phyloP scores from a whole-genome alignment of 768 basidiomycete species.

The Panus rudis region DNA sequence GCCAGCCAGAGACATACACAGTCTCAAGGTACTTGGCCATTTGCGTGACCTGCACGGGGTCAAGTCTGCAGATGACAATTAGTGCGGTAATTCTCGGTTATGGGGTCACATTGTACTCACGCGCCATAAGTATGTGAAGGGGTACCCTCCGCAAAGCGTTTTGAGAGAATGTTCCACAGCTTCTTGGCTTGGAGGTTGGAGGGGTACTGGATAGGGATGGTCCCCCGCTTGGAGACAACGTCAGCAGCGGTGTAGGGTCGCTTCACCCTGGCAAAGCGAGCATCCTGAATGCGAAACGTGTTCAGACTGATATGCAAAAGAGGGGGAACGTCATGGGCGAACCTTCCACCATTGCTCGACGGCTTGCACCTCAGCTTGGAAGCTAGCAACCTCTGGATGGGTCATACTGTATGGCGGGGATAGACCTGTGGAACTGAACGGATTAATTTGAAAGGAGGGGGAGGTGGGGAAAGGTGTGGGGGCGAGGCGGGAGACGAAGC shows the following conservation, averaged over 20 bases:
- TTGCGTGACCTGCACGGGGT: slow-evolving; percentile 96
- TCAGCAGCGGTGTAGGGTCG: slow-evolving; percentile 91
- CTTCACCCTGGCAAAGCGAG: slow-evolving; percentile 80
- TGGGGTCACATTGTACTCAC: slow-evolving; percentile 45
- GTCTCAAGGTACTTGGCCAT: slow-evolving; percentile 99
- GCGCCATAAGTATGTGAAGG: slow-evolving; percentile 97
- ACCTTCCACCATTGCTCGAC: slow-evolving; percentile 96
- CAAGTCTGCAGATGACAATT: slow-evolving; percentile 57
- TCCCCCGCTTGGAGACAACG: slow-evolving; percentile 92
- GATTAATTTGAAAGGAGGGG: slow-evolving; percentile 12
- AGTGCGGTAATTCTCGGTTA: neutral
- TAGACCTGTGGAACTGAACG: too few species aligned
- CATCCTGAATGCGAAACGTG: slow-evolving; percentile 42
- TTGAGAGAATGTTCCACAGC: slow-evolving; percentile 64
- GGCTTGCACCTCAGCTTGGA: slow-evolving; percentile 74
- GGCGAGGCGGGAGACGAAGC: slow-evolving; percentile 6
- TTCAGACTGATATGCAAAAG: neutral
- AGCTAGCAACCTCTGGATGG: slow-evolving; percentile 52
- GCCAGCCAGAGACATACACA: slow-evolving; percentile 97
- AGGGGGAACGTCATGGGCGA: slow-evolving; percentile 12
- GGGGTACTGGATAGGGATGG: slow-evolving; percentile 78
- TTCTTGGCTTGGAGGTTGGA: slow-evolving; percentile 84
- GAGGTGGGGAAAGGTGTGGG: too few species aligned
- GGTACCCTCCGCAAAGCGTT: slow-evolving; percentile 71
- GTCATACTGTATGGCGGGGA: slow-evolving; percentile 37